These are phyloP conservation scores for Pestalotiopsis sp. DNA, from an alignment of 2,329 filamentous ascomycete genomes.

Conservation along the genomic window DNA sequence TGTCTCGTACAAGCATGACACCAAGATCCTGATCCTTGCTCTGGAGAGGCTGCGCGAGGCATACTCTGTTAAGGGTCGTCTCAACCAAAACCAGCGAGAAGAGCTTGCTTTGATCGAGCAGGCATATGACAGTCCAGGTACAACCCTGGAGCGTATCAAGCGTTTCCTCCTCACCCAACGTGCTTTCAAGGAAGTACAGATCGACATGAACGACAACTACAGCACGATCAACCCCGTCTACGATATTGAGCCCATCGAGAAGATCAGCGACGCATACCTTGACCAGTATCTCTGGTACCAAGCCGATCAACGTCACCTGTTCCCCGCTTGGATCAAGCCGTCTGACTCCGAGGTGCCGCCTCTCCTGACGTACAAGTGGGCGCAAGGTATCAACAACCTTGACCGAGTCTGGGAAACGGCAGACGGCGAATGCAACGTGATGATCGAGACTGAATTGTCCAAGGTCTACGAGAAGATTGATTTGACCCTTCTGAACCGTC, in stretches of 20 bases:
- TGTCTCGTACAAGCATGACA: constrained; percentile 99
- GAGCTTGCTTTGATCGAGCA: constrained; percentile 97
- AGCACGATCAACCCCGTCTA: constrained; percentile 99
- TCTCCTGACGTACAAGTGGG: constrained; percentile 96
- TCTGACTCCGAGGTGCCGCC: constrained; percentile 98
- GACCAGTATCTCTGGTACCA: constrained; percentile 99
- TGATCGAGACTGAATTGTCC: constrained; percentile 98
- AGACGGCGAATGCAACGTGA: constrained; percentile 95
- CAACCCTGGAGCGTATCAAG: constrained; percentile 94
- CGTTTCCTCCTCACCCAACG: constrained; percentile 94
- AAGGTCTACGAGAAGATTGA: constrained; percentile 99
- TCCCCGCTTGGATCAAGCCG: constrained; percentile 98
- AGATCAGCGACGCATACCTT: constrained; percentile 97
- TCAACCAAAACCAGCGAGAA: constrained; percentile 97
- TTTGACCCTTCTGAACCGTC: constrained; percentile 88
- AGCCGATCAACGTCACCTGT: constrained; percentile 93
- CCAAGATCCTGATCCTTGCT: constrained; percentile 95
- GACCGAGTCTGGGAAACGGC: constrained; percentile 93
- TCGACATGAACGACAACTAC: constrained; percentile 99
- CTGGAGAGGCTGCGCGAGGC: constrained; percentile 91
- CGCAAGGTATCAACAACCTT: constrained; percentile 98
- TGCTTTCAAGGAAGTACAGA: constrained; percentile 98
- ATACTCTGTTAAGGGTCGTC: constrained; percentile 94
- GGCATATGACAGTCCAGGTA: constrained; percentile 96
- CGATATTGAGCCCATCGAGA: constrained; percentile 98